These are phyloP conservation scores for Phytophthora sansomeana DNA, from an alignment of 352 stramenopile genomes.

Conservation along the genomic window DNA sequence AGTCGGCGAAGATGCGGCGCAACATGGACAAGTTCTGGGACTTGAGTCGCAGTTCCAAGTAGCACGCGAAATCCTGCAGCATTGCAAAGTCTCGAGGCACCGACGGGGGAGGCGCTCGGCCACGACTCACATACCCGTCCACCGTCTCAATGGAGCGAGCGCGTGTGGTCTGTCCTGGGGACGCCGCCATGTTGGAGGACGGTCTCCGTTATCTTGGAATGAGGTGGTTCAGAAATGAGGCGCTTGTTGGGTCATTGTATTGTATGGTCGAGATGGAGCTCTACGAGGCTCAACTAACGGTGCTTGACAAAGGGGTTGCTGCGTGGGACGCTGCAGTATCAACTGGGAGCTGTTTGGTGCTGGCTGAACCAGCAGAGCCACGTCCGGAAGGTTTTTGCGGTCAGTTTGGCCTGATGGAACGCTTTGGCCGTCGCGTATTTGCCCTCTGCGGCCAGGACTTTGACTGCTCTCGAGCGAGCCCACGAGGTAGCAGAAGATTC, in stretches of 20 bases:
- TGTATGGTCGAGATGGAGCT: too few species aligned
- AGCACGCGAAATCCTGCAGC: conserved; percentile 62
- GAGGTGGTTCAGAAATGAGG: conserved; percentile 8
- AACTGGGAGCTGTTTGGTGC: too few species aligned
- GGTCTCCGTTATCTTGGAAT: background rate
- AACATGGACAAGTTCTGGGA: conserved; percentile 58
- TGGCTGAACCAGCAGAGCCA: too few species aligned
- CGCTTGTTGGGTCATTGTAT: background rate
- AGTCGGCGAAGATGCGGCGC: conserved; percentile 65
- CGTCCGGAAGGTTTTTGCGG: conserved; percentile 25
- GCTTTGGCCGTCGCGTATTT: conserved; percentile 60
- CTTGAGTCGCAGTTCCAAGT: conserved; percentile 57
- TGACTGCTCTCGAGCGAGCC: conserved; percentile 11
- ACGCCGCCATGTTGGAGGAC: conserved; percentile 3
- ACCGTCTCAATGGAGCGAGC: conserved; percentile 35
- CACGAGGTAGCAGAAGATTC: conserved; percentile 2
- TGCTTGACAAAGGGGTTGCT: too few species aligned
- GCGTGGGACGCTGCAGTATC: conserved; percentile 1
- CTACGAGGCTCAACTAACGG: too few species aligned
- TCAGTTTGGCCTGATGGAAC: conserved; percentile 45
- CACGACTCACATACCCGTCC: conserved; percentile 42
- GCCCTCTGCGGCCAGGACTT: conserved; percentile 42
- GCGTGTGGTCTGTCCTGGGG: conserved; percentile 1
- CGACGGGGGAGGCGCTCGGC: conserved; percentile 31
- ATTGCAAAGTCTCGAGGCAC: conserved; percentile 44